Base-by-base conservation (phyloP, 2,329 filamentous ascomycete species). In the Tolypocladium tundrense region DNA sequence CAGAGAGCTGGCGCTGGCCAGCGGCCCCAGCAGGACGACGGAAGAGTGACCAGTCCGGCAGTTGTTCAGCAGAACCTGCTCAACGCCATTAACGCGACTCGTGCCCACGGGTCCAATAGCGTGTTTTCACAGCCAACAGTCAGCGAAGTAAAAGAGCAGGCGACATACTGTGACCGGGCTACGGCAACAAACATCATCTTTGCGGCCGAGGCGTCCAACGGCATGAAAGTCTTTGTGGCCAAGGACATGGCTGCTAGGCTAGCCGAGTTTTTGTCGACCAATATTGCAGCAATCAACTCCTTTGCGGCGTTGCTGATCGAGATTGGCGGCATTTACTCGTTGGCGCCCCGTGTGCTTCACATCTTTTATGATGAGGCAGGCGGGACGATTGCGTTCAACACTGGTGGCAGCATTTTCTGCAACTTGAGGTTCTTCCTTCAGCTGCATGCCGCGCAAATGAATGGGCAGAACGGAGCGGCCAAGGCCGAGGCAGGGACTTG, bases 301-400 rank as follows among this genome's bases (percentile, higher is more conserved):
- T 96, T 96, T 67, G 85, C 88, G 10, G 70, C 71, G 3, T 69
- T 96, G 6, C 78, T 96, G 9, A 75, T 82, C 35, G 88, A 92
- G 16, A 79, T 91, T 13, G 86, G 83, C 2, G 77, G 76, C 41
- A 80, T 95, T 13, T 97, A 96, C 70, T 80, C 83, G 2, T 79
- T 97, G 31, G 78, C 83, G 1, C 77, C 82, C 0, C 77, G 81
- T 39, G 85, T 85, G 3, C 71, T 97, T 58, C 93, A 95, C 69
- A 88, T 97, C 55, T 97, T 93, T 75, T 91, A 91, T 66, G 92
- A 97, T 65, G 83, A 87, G 45, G 73, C 76, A 3, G 89, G 91
- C 5, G 84, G 83, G 58, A 92, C 91, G 0, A 96, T 99, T 61
- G 94, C 93, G 0, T 99, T 99, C 79, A 99, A 99, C 70, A 82